Percentiles rank a stretch among this genome's conserved stretches.
phyloP scores from a whole-genome alignment of 2,329 filamentous ascomycete species.

The Diaporthe longicolla region DNA sequence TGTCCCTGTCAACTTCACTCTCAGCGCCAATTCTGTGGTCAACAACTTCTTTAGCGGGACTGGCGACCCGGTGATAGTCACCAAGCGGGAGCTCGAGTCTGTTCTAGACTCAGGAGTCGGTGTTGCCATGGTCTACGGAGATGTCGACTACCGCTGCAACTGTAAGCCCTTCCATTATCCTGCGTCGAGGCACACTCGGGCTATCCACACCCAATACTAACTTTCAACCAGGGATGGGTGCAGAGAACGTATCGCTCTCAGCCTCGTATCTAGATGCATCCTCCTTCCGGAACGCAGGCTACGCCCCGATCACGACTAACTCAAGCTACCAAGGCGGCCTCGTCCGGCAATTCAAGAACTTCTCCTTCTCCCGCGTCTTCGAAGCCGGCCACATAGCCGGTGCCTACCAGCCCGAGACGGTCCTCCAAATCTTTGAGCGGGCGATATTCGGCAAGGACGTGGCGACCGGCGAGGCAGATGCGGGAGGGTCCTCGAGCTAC shows the following conservation, averaged over 20 bases:
- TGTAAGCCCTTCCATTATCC: slow-evolving; percentile 39
- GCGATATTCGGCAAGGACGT: slow-evolving; percentile 63
- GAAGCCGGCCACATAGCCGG: slow-evolving; percentile 63
- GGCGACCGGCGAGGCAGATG: slow-evolving; percentile 65
- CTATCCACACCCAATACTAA: background rate
- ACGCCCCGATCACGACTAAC: slow-evolving; percentile 58
- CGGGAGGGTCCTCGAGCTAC: slow-evolving; percentile 47
- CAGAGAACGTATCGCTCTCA: slow-evolving; percentile 61
- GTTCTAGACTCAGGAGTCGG: slow-evolving; percentile 68
- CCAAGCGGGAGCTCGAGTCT: slow-evolving; percentile 54
- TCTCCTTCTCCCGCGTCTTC: slow-evolving; percentile 63
- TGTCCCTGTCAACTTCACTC: slow-evolving; percentile 69
- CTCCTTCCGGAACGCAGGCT: slow-evolving; percentile 63
- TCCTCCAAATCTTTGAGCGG: slow-evolving; percentile 65
- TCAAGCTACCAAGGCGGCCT: slow-evolving; percentile 59
- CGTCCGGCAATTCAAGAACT: slow-evolving; percentile 62
- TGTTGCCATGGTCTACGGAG: slow-evolving; percentile 68
- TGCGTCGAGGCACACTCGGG: background rate
- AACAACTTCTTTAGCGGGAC: slow-evolving; percentile 58
- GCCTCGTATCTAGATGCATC: slow-evolving; percentile 58
- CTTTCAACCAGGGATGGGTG: slow-evolving; percentile 61
- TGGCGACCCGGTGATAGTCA: slow-evolving; percentile 47
- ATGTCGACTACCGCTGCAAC: slow-evolving; percentile 65
- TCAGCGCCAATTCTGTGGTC: slow-evolving; percentile 42
- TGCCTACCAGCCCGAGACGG: slow-evolving; percentile 65